A percentile compares a stretch with the other conserved stretches of the same genome.
These are phyloP conservation scores for Suillus variegatus DNA, from an alignment of 768 basidiomycete genomes.

Conservation along the genomic window DNA sequence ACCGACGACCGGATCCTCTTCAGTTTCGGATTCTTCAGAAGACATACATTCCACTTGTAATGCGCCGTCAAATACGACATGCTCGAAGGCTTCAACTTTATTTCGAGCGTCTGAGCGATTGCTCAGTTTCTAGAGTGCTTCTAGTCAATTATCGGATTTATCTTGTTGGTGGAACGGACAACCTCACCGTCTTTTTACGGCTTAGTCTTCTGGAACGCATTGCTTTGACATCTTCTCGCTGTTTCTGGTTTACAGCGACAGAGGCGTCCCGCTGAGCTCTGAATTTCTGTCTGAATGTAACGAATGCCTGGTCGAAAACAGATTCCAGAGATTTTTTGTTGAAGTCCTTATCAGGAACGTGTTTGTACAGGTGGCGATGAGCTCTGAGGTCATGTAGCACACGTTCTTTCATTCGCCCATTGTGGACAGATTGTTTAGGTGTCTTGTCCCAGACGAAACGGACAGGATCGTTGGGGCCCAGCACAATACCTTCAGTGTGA, in stretches of 20 bases:
- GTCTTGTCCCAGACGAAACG: constrained; percentile 85
- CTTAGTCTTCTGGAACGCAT: constrained; percentile 59
- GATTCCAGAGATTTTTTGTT: constrained; percentile 58
- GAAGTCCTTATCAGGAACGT: constrained; percentile 69
- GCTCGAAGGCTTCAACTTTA: constrained; percentile 53
- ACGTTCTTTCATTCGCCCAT: constrained; percentile 68
- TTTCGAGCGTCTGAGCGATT: constrained; percentile 63
- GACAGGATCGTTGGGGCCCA: constrained; percentile 53
- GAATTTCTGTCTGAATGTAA: constrained; percentile 69
- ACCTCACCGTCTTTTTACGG: constrained; percentile 62
- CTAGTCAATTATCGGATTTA: background rate
- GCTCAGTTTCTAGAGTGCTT: constrained; percentile 57
- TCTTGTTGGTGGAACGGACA: constrained; percentile 1
- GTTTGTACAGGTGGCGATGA: constrained; percentile 56
- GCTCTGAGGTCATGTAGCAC: constrained; percentile 60
- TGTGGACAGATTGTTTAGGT: constrained; percentile 71
- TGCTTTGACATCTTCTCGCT: constrained; percentile 63
- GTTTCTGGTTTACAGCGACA: constrained; percentile 44
- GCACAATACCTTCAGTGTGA: constrained; percentile 52
- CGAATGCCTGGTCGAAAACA: constrained; percentile 71
- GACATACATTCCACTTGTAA: constrained; percentile 79
- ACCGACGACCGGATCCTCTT: constrained; percentile 34
- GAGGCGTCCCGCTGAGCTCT: constrained; percentile 55
- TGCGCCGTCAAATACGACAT: constrained; percentile 69
- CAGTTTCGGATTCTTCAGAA: constrained; percentile 72